A percentile compares a stretch with the other conserved stretches of the same genome.
Conservation (phyloP, 1,284 basidiomycete species). For the Fistulina hepatica region DNA sequence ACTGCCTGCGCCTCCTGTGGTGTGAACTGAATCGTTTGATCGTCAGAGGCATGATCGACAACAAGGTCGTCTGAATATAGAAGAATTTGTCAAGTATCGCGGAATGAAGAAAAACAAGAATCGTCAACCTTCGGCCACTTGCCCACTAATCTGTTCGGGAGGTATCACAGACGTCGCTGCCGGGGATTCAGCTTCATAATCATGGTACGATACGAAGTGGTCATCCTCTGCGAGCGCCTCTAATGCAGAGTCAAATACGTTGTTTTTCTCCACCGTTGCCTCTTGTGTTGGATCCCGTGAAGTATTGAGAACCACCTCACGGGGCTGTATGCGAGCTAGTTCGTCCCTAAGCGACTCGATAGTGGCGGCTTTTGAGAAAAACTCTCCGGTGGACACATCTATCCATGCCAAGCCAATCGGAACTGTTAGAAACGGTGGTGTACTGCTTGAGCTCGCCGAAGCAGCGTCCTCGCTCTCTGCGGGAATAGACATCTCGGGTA, state of each 20-base stretch:
- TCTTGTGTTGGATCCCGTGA: conserved; percentile 40
- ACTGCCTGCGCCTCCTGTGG: conserved; percentile 50
- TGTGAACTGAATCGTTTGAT: conserved; percentile 14
- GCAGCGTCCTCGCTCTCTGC: neutral
- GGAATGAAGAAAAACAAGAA: too few species aligned
- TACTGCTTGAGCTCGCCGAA: neutral
- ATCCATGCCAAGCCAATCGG: conserved; percentile 72
- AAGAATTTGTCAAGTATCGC: too few species aligned
- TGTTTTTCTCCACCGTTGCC: conserved; percentile 17
- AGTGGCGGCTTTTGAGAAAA: conserved; percentile 62
- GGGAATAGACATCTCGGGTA: conserved; percentile 12
- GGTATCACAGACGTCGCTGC: neutral
- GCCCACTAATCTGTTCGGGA: conserved; percentile 1
- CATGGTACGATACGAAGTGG: conserved; percentile 11
- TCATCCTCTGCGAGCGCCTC: conserved; percentile 10
- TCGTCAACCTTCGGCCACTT: too few species aligned
- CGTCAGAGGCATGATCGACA: conserved; percentile 6
- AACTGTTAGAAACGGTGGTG: too few species aligned
- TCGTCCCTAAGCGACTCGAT: conserved; percentile 64
- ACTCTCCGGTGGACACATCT: conserved; percentile 92
- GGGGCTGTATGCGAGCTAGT: conserved; percentile 71
- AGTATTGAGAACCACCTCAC: conserved; percentile 68
- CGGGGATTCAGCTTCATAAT: neutral
- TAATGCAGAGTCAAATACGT: neutral
- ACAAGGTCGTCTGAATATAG: conserved; percentile 14